A percentile compares a stretch with the other conserved stretches of the same genome.
Evolutionary conservation across 805 yeast genomes (phyloP).

Genomic region (Cyberlindnera japonica): DNA sequence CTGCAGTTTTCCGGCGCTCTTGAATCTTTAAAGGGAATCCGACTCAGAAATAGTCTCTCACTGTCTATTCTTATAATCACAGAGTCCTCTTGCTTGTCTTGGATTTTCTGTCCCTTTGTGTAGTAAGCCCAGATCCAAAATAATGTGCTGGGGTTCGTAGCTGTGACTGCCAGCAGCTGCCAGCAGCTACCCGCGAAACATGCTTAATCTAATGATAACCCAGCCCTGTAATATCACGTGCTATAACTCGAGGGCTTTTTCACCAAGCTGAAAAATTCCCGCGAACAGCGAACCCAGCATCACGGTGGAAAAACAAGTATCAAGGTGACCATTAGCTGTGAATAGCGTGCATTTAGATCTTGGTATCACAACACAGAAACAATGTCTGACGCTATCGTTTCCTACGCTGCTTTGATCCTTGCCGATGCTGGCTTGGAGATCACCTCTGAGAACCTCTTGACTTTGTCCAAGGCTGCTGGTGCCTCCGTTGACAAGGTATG

Average conservation of each 20-base stretch:
- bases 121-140: no score
- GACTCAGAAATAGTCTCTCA: no score
- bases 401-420: constrained; percentile 97
- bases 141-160: no score
- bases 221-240: no score
- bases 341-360: background rate
- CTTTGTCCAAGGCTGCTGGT: constrained; percentile 74
- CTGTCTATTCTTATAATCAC: no score
- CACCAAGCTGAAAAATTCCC: background rate
- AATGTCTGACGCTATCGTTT: constrained; percentile 93
- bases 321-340: background rate
- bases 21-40: no score
- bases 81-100: no score
- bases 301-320: constrained; percentile 10
- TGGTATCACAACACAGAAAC: constrained; percentile 20
- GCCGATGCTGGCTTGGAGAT: constrained; percentile 96
- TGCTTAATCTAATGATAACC: no score
- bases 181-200: no score
- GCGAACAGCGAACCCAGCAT: background rate
- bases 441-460: constrained; percentile 74
- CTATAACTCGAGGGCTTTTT: background rate
- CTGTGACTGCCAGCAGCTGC: no score
- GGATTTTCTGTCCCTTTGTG: no score
- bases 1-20: no score
- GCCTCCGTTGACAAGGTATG: constrained; percentile 60